A percentile compares a stretch with the other conserved stretches of the same genome.
These are phyloP conservation scores for Linum lewisii DNA, from an alignment of 345 rosid genomes.

Conservation along the genomic window DNA sequence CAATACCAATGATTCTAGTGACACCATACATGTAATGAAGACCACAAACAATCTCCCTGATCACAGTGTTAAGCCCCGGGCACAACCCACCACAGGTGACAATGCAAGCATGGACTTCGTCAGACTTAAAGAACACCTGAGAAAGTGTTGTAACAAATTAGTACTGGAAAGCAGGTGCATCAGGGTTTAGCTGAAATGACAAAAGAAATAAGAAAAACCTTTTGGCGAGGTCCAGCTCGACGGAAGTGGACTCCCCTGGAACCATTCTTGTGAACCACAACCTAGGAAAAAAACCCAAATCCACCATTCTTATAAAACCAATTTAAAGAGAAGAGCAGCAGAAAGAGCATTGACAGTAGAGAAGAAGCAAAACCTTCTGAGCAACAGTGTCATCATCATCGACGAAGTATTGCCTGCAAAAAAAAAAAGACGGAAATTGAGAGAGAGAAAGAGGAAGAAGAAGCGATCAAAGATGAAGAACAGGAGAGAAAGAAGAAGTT, in stretches of 20 bases:
- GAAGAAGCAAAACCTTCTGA: conserved; percentile 21
- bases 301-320: neutral
- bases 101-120: conserved; percentile 33
- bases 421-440: neutral
- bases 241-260: conserved; percentile 34
- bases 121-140: conserved; percentile 32
- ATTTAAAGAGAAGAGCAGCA: neutral
- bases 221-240: conserved; percentile 41
- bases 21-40: conserved; percentile 35
- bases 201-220: conserved; percentile 12
- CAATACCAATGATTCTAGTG: conserved; percentile 30
- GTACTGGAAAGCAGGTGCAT: neutral
- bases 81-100: conserved; percentile 42
- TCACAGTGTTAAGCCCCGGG: conserved; percentile 38
- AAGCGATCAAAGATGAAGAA: neutral
- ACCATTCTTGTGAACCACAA: conserved; percentile 29
- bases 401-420: conserved; percentile 35
- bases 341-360: neutral
- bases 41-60: conserved; percentile 40
- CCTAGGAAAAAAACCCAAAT: conserved; percentile 10
- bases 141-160: neutral
- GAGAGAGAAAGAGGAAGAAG: neutral
- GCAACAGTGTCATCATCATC: conserved; percentile 27
- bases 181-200: neutral
- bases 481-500: conserved; percentile 10